Conservation (phyloP, 169 alveolate species). For the Toxoplasma gondii region DNA sequence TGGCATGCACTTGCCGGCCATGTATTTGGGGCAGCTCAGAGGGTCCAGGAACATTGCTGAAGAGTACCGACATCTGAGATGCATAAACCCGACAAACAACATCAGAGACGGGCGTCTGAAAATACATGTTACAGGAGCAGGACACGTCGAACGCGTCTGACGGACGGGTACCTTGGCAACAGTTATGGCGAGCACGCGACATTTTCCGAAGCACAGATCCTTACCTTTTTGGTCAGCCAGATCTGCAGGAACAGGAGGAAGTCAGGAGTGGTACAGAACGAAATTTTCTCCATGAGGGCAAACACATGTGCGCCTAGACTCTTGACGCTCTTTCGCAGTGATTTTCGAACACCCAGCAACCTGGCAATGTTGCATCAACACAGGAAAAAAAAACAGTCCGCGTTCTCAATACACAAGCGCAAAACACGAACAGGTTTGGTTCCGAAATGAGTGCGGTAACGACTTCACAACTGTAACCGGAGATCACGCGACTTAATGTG, state of each 20-base stretch:
- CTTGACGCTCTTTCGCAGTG: background rate
- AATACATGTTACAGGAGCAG: too few species aligned
- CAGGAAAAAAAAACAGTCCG: background rate
- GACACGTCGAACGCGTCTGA: too few species aligned
- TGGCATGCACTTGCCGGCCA: constrained; percentile 52
- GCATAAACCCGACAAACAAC: background rate
- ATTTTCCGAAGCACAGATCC: background rate
- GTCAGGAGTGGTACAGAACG: constrained; percentile 33
- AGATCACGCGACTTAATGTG: too few species aligned
- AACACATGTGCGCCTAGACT: constrained; percentile 25
- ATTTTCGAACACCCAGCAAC: background rate
- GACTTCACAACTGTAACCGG: too few species aligned
- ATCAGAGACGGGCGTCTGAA: too few species aligned
- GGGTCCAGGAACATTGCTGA: constrained; percentile 68
- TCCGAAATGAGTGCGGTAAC: too few species aligned
- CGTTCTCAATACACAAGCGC: too few species aligned
- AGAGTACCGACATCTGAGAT: constrained; percentile 47
- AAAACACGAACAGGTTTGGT: too few species aligned
- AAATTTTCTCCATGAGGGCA: constrained; percentile 19
- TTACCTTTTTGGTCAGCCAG: constrained; percentile 39
- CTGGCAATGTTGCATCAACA: background rate
- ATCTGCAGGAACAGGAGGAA: constrained; percentile 11
- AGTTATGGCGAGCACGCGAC: too few species aligned
- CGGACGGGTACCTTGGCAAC: too few species aligned
- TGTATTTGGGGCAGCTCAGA: constrained; percentile 55